Base-by-base conservation (phyloP, 805 yeast species). In the Yamadazyma sp. region DNA sequence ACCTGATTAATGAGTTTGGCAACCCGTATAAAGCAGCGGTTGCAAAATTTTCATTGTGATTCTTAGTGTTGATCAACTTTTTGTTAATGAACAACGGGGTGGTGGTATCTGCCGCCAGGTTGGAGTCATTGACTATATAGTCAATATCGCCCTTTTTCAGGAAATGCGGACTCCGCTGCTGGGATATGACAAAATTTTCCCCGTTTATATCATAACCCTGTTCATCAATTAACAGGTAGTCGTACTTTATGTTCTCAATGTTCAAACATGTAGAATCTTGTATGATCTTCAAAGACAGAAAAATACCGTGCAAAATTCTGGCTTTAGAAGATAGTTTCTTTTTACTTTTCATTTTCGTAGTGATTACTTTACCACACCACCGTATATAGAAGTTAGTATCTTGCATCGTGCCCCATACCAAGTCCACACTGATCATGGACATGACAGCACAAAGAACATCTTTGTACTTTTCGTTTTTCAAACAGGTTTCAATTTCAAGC, bases 371-470 rank as follows among this genome's bases (percentile, higher is more conserved):
- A 44, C 86, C 91, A 62, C 95, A 84, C 50, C 88, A 78, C 38
- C 78, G 75, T 37, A 88, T 67, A 60, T 86, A 86, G 41, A 80
- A 73, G 45, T 78, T 79, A 52, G 95, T 86, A 48, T 84, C 93
- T 38, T 84, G 81, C 90, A 85, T 84, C 1, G 91, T 80, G 3
- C 96, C 95, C 87, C 95, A 84, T 11, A 86, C 90, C 35, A 86
- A 81, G 61, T 88, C 95, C 35, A 88, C 84, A 5, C 90, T 80
- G 32, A 82, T 86, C 95, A 87, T 85, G 2, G 93, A 81, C 56
- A 88, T 70, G 15, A 85, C 80, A 1, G 95, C 93, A 35, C 87
- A 84, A 18, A 88, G 57, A 4, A 86, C 84, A 54, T 87, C 95
- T 54, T 88, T 87, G 57, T 88, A 87, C 55, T 84, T 83, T 52